Evolutionary conservation across 306 rosid species (phyloP), one percentile per base, ranked within the genome.

Genomic region (Begonia peltatifolia): DNA sequence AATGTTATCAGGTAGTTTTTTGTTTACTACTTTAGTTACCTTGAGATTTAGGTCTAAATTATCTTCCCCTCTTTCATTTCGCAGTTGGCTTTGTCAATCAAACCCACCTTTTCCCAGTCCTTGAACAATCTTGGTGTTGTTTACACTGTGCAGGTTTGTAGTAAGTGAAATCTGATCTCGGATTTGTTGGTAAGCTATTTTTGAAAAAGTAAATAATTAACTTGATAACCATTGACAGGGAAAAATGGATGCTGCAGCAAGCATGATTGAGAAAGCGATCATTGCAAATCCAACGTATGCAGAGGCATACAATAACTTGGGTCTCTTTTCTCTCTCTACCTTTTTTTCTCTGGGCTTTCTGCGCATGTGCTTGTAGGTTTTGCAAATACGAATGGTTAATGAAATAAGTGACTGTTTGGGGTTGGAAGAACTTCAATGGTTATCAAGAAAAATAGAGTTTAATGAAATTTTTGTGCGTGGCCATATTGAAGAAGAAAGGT

Each of bases 61-160:
- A 7, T 22, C 17, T 23, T 49, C 46, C 17, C 22, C 17, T 55
- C 3, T 22, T 2, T 57, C 47, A 61, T 65, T 41, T 58, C 77
- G 77, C 67, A 92, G 99, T 71, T 78, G 71, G 96, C 99, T 52
- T 72, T 92, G 79, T 73, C 94, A 46, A 83, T 83, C 71, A 92
- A 92, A 66, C 96, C 96, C 46, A 86, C 76, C 71, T 92, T 92
- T 58, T 92, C 99, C 4, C 99, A 92, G 76, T 92, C 99, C 16
- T 66, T 92, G 83, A 92, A 92, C 77, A 92, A 92, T 68, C 95
- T 92, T 62, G 99, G 99, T 46, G 99, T 92, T 64, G 99, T 92
- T 52, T 86, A 80, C 79, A 92, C 99, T 55, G 99, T 92, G 56
- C 99, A 92, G 96, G 99, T 86, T 63, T 46, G 66, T 60, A 44